These are phyloP conservation scores for Dinochytrium kinnereticum DNA, from an alignment of 371 early-diverging fungal species.

Conservation along the genomic window DNA sequence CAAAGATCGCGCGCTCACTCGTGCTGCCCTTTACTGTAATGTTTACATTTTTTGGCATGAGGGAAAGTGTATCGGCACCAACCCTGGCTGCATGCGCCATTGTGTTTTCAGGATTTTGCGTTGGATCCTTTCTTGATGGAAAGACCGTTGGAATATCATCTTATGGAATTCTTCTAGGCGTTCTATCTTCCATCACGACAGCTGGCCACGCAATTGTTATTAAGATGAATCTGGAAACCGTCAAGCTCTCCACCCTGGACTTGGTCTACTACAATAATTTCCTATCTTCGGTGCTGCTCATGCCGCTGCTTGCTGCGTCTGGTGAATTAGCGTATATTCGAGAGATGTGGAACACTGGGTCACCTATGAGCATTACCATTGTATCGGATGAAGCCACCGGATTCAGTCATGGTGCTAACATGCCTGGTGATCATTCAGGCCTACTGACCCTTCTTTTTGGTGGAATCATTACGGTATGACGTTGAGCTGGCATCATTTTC, in stretches of 20 bases:
- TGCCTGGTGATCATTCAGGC: too few species aligned
- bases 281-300: constrained; percentile 45
- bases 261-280: constrained; percentile 67
- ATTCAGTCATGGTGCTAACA: too few species aligned
- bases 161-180: constrained; percentile 54
- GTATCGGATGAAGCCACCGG: not conserved
- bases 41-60: constrained; percentile 44
- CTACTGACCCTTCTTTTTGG: constrained; percentile 21
- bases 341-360: not conserved
- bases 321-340: constrained; percentile 40
- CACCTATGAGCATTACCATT: not conserved
- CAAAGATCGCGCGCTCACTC: constrained; percentile 57
- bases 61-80: constrained; percentile 41
- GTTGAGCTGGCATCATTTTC: too few species aligned
- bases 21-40: constrained; percentile 63
- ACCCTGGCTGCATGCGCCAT: constrained; percentile 53
- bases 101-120: constrained; percentile 59
- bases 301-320: constrained; percentile 52
- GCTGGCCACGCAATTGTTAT: constrained; percentile 66
- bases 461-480: constrained; percentile 29
- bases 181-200: constrained; percentile 59
- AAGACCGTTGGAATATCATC: constrained; percentile 7
- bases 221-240: constrained; percentile 54
- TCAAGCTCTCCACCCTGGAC: constrained; percentile 56
- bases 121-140: constrained; percentile 53